Conservation (phyloP, 164 flowering plant genomes). For the Piper longum region DNA sequence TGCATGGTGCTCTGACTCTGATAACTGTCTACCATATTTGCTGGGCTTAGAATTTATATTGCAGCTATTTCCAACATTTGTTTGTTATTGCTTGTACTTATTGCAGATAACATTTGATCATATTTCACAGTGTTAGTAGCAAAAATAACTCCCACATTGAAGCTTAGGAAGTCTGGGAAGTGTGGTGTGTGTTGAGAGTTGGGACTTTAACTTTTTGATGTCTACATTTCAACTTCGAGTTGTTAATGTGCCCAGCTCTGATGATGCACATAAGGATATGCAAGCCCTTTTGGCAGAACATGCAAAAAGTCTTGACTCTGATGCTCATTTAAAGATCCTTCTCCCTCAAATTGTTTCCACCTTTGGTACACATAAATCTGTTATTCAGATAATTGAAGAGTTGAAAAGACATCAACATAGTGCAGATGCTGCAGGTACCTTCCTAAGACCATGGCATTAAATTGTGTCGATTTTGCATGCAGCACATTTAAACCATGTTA, state of each 20-base stretch:
- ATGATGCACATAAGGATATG: conserved; percentile 61
- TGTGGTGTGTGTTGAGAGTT: neutral
- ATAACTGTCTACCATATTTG: no score
- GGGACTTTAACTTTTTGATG: neutral
- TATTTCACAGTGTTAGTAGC: neutral
- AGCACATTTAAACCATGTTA: neutral
- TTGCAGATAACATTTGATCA: neutral
- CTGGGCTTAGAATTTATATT: no score
- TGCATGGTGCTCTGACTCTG: no score
- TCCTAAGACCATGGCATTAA: neutral
- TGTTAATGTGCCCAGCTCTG: conserved; percentile 34
- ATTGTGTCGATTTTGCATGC: neutral
- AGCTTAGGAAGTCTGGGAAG: neutral
- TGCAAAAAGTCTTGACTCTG: conserved; percentile 46
- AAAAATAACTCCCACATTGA: neutral
- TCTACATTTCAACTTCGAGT: neutral
- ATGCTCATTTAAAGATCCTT: conserved; percentile 49
- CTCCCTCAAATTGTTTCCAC: conserved; percentile 62
- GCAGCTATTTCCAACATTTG: neutral
- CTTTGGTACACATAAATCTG: conserved; percentile 49
- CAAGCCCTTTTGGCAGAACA: conserved; percentile 33
- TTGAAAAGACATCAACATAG: conserved; percentile 50
- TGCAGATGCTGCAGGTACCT: conserved; percentile 49
- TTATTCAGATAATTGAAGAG: conserved; percentile 51
- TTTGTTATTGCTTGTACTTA: neutral